Conservation (phyloP, 441 rosid genomes). For the Syzygium malaccense region DNA sequence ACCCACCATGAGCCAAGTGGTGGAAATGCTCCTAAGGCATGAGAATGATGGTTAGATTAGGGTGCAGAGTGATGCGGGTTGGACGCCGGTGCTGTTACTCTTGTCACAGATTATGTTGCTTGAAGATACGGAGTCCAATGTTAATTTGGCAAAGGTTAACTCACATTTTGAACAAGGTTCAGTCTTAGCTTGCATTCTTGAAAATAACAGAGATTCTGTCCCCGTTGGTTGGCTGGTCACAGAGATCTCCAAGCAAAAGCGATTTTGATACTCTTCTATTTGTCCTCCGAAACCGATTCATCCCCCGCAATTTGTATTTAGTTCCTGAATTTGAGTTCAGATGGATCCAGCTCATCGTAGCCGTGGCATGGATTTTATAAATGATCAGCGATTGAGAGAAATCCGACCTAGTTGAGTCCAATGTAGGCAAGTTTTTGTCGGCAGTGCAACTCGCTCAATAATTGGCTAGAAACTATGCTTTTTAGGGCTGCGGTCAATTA, state of each 20-base stretch:
- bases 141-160: too few species aligned
- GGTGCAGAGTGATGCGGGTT: neutral
- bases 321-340: too few species aligned
- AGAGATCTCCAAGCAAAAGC: too few species aligned
- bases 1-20: constrained; percentile 29
- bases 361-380: neutral
- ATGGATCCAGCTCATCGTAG: too few species aligned
- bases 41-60: neutral
- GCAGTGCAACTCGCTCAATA: neutral
- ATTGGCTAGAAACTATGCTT: neutral
- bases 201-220: too few species aligned
- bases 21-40: constrained; percentile 14
- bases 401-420: neutral
- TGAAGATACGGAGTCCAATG: too few species aligned
- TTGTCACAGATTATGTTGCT: neutral
- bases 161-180: too few species aligned
- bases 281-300: too few species aligned
- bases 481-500: neutral
- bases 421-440: neutral
- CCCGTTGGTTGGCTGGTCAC: too few species aligned
- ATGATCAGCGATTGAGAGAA: neutral
- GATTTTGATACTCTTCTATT: too few species aligned
- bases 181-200: too few species aligned
- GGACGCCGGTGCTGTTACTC: neutral
- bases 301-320: too few species aligned